Evolutionary conservation across 768 basidiomycete genomes (phyloP).

Genomic region (Aureoboletus auriporus): DNA sequence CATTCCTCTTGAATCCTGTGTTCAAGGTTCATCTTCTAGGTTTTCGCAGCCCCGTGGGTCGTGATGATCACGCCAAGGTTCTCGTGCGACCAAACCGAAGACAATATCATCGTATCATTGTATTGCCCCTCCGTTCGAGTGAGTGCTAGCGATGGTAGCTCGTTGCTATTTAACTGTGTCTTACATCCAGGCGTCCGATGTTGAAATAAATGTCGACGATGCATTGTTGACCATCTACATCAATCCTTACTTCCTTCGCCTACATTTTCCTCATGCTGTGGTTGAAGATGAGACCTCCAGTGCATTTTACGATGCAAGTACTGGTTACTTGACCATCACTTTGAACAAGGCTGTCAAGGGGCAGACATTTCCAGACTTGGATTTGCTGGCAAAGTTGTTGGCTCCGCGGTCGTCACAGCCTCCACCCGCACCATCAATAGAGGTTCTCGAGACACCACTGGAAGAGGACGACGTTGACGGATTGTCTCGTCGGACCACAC

Average conservation of each 20-base stretch:
- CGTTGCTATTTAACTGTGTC: conserved; percentile 11
- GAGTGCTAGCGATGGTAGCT: conserved; percentile 22
- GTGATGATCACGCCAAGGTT: conserved; percentile 77
- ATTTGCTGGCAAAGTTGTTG: conserved; percentile 72
- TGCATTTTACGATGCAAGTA: conserved; percentile 70
- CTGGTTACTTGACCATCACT: conserved; percentile 74
- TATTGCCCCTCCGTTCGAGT: conserved; percentile 75
- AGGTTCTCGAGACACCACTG: conserved; percentile 44
- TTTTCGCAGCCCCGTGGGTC: background rate
- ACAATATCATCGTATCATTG: conserved; percentile 52
- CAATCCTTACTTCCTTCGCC: conserved; percentile 80
- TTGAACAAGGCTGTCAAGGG: conserved; percentile 66
- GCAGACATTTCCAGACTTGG: conserved; percentile 71
- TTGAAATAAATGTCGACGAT: conserved; percentile 73
- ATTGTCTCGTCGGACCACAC: conserved; percentile 40
- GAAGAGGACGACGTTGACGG: conserved; percentile 33
- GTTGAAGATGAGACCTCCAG: conserved; percentile 63
- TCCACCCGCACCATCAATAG: conserved; percentile 42
- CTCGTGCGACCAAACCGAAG: conserved; percentile 59
- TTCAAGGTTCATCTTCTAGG: no score
- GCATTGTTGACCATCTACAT: conserved; percentile 69
- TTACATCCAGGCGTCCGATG: conserved; percentile 64
- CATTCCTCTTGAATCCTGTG: no score
- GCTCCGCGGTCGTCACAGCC: conserved; percentile 53
- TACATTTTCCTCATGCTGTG: conserved; percentile 66